Percentiles rank a stretch among this genome's conserved stretches.
Evolutionary conservation across 805 yeast species (phyloP).

Genomic region (Cephaloascus albidus): DNA sequence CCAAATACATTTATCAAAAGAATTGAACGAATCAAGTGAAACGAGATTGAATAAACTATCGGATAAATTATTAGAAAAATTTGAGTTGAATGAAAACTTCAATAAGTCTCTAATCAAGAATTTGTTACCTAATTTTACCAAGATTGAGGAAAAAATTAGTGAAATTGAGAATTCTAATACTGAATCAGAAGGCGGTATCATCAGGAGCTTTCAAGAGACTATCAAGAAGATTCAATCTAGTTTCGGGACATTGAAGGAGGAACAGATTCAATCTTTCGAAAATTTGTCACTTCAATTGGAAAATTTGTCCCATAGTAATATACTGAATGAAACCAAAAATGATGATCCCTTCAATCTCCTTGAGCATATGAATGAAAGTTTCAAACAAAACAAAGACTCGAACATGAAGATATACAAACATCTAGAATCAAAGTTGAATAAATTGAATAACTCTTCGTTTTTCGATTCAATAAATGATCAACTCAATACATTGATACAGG

Average conservation of each 20-base stretch:
- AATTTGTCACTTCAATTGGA: not conserved
- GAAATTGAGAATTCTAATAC: not conserved
- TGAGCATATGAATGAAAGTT: not conserved
- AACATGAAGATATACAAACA: not conserved
- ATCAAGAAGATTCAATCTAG: not conserved
- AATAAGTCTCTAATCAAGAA: not conserved
- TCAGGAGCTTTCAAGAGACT: not conserved
- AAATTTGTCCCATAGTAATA: not conserved
- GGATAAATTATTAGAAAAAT: slow-evolving; percentile 1
- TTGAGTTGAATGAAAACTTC: not conserved
- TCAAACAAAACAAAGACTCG: not conserved
- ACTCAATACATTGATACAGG: not conserved
- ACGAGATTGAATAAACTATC: slow-evolving; percentile 1
- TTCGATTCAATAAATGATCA: not conserved
- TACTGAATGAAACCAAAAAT: no score
- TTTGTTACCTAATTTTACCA: not conserved
- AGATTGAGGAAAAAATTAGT: not conserved
- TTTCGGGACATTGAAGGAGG: not conserved
- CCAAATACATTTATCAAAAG: slow-evolving; percentile 9
- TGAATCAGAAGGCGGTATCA: not conserved
- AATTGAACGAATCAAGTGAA: slow-evolving; percentile 13
- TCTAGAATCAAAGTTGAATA: not conserved
- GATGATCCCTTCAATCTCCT: not conserved
- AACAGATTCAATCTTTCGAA: not conserved
- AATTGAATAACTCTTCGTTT: not conserved